Conservation (phyloP, 2,329 filamentous ascomycete species). For the Neonectria hederae region DNA sequence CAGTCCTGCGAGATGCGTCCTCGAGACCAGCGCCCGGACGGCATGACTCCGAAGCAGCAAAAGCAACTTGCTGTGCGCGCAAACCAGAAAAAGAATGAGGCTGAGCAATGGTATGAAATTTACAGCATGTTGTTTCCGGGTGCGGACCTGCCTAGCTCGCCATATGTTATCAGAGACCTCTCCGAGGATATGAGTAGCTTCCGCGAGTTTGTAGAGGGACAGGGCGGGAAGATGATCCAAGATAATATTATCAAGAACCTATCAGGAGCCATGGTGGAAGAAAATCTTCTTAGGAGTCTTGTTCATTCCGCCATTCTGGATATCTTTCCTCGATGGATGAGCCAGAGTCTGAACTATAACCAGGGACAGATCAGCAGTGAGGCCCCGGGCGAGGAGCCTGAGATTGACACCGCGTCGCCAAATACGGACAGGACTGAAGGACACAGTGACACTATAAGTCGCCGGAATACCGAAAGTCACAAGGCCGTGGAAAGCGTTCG, state of each 20-base stretch:
- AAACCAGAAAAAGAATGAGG: constrained; percentile 1
- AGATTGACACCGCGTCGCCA: not conserved
- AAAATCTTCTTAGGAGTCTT: not conserved
- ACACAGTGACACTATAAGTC: not conserved
- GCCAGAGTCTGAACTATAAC: not conserved
- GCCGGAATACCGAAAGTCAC: not conserved
- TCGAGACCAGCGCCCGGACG: constrained; percentile 9
- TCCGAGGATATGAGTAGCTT: constrained; percentile 16
- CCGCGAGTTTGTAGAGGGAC: constrained; percentile 14
- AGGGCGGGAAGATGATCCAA: constrained; percentile 13
- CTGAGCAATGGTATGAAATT: constrained; percentile 20
- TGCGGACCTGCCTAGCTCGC: constrained; percentile 6
- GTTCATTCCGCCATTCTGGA: not conserved
- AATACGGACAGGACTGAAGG: not conserved
- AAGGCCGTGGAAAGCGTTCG: not conserved
- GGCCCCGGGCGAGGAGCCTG: not conserved
- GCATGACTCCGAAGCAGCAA: constrained; percentile 10
- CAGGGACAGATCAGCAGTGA: not conserved
- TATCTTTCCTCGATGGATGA: not conserved
- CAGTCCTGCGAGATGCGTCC: constrained; percentile 12
- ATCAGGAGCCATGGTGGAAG: not conserved
- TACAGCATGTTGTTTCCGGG: constrained; percentile 8
- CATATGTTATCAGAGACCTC: constrained; percentile 13
- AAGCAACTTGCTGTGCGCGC: constrained; percentile 9
- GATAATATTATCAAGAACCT: not conserved